A percentile compares a stretch with the other conserved stretches of the same genome.
These are phyloP conservation scores for Balansia obtecta DNA, from an alignment of 2,329 filamentous ascomycete species.

Conservation along the genomic window DNA sequence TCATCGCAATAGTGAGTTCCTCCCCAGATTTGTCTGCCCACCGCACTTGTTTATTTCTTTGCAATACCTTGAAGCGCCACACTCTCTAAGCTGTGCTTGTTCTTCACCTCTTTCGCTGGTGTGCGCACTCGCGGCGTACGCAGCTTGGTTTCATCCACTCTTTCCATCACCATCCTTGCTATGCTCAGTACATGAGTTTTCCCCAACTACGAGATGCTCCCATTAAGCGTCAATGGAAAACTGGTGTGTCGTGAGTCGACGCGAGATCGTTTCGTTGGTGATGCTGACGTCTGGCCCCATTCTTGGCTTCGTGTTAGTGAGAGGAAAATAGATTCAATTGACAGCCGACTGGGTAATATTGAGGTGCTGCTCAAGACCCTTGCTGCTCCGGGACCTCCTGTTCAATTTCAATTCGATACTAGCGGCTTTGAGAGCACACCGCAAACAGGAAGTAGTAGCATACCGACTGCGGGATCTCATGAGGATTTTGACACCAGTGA, in stretches of 20 bases:
- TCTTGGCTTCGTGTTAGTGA: slow-evolving; percentile 24
- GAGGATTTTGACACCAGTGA: slow-evolving; percentile 26
- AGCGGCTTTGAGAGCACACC: slow-evolving; percentile 14
- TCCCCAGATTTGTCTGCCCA: neutral
- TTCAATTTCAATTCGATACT: slow-evolving; percentile 10
- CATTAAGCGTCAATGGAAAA: neutral
- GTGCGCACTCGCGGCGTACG: neutral
- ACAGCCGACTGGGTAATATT: slow-evolving; percentile 30
- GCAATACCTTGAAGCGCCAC: neutral
- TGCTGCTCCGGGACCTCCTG: slow-evolving; percentile 14
- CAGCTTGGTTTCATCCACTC: neutral
- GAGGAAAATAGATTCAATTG: slow-evolving; percentile 38
- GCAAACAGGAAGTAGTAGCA: slow-evolving; percentile 13
- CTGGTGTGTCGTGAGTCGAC: neutral
- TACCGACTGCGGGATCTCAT: slow-evolving; percentile 17
- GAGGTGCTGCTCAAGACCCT: slow-evolving; percentile 30
- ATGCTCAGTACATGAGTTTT: neutral
- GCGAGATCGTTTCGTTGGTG: neutral
- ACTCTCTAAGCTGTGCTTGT: too few relatives aligned
- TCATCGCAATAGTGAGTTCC: slow-evolving; percentile 45
- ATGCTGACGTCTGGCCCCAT: neutral
- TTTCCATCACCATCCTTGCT: neutral
- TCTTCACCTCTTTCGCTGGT: neutral
- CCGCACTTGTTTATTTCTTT: neutral
- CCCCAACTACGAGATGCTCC: neutral